Percentiles rank a stretch among this genome's conserved stretches.
phyloP scores from a whole-genome alignment of 805 yeast species.

The Suhomyces xylopsoci region DNA sequence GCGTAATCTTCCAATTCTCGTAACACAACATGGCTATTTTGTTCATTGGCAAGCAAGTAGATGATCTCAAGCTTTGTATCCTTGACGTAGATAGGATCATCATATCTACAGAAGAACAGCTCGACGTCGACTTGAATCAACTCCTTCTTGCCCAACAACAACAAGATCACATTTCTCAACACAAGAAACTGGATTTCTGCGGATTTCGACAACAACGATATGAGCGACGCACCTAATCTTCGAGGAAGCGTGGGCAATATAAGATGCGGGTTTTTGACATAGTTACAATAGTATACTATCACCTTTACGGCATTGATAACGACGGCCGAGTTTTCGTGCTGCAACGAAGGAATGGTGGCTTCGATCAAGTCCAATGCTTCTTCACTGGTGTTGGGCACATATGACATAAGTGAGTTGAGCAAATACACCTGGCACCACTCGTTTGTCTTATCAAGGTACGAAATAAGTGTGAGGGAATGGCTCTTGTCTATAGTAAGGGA shows the following conservation, averaged over 20 bases:
- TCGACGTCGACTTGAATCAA: constrained; percentile 66
- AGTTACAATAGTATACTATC: constrained; percentile 70
- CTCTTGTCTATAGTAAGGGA: constrained; percentile 51
- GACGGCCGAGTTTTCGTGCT: constrained; percentile 78
- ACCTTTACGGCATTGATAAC: constrained; percentile 74
- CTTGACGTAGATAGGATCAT: constrained; percentile 85
- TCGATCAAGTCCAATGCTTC: constrained; percentile 70
- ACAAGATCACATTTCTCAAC: constrained; percentile 72
- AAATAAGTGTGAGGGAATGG: constrained; percentile 37
- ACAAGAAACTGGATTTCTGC: constrained; percentile 82
- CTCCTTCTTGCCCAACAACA: constrained; percentile 63
- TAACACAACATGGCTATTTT: constrained; percentile 59
- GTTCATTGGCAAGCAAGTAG: constrained; percentile 67
- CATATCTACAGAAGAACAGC: constrained; percentile 75
- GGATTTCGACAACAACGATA: constrained; percentile 68
- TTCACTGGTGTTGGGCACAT: constrained; percentile 64
- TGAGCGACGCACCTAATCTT: constrained; percentile 64
- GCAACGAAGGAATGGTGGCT: constrained; percentile 63
- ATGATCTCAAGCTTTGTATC: constrained; percentile 88
- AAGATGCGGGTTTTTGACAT: constrained; percentile 54
- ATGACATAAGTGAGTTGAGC: constrained; percentile 61
- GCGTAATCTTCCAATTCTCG: constrained; percentile 83
- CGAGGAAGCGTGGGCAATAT: constrained; percentile 54
- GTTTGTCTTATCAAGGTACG: constrained; percentile 34
- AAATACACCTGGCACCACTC: constrained; percentile 77